Percentiles rank a stretch among this genome's conserved stretches.
Evolutionary conservation across 768 basidiomycete species (phyloP).

Genomic region (Paxillus rubicundulus): DNA sequence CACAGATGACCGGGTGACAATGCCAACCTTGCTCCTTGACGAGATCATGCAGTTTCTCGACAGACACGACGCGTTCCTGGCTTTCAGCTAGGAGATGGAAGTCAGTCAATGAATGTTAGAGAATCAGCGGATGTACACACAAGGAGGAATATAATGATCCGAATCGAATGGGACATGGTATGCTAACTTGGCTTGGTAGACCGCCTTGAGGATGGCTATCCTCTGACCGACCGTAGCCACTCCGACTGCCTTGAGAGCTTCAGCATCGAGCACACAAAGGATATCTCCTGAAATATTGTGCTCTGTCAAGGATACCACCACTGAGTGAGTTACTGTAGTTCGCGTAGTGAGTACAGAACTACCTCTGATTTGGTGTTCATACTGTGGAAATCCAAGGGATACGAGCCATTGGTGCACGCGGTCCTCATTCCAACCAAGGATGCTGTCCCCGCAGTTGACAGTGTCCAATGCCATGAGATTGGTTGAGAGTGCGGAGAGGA

Average conservation of each 20-base stretch:
- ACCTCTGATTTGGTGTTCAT: constrained; percentile 82
- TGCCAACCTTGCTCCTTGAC: constrained; percentile 72
- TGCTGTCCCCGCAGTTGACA: constrained; percentile 31
- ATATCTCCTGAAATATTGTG: constrained; percentile 92
- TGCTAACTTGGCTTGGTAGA: constrained; percentile 85
- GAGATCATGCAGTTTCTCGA: constrained; percentile 65
- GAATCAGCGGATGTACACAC: constrained; percentile 43
- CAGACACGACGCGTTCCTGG: constrained; percentile 52
- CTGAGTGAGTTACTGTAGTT: constrained; percentile 4
- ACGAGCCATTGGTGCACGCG: constrained; percentile 81
- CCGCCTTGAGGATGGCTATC: constrained; percentile 85
- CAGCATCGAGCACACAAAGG: constrained; percentile 79
- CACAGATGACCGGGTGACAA: not conserved
- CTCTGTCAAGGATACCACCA: constrained; percentile 45
- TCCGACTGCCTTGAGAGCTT: constrained; percentile 82
- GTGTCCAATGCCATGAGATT: constrained; percentile 27
- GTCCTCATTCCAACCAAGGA: constrained; percentile 68
- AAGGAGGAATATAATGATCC: constrained; percentile 86
- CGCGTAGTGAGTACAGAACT: constrained; percentile 14
- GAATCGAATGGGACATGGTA: constrained; percentile 80
- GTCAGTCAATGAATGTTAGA: not conserved
- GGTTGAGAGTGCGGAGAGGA: constrained; percentile 1
- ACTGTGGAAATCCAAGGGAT: constrained; percentile 79
- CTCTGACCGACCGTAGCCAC: constrained; percentile 90
- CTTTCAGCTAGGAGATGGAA: constrained; percentile 47